Evolutionary conservation across 2,329 filamentous ascomycete genomes (phyloP), one percentile per base, ranked within the genome.

Genomic region (Colletotrichum navitas): DNA sequence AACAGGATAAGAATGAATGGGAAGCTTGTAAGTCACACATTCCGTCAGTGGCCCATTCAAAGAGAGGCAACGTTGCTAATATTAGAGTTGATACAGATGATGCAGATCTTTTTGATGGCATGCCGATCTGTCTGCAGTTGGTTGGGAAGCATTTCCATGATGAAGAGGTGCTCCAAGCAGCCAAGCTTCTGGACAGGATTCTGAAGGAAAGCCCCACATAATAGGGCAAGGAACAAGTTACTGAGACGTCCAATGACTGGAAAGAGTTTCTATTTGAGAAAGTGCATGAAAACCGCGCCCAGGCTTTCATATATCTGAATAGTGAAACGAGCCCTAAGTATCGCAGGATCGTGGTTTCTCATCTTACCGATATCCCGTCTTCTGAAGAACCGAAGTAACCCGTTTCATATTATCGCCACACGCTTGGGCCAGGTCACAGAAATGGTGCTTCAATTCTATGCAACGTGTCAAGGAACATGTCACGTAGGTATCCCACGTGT

Each of bases 131-230:
- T 29, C 32, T 72, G 32, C 69, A 72, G 34, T 18, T 72, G 12
- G 55, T 59, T 2, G 69, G 69, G 4, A 68, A 65, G 24, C 69
- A 58, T 26, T 70, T 69, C n/a, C 45, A 68, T n/a, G 69, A 72
- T 2, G 69, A 72, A 21, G 61, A 65, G 32, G 39, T 72, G 34
- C 21, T 71, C 76, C 66, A 59, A 11, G 66, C 36, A 36, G 39
- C 66, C 26, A 45, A 10, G 5, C 14, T 68, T n/a, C n/a, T 68
- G 29, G 66, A 65, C 24, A 54, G 8, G 26, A 45, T 62, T 3
- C 14, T 62, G 32, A 52, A 39, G 34, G 34, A 29, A 8, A 21
- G 11, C 5, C 4, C 21, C 6, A 32, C 0, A 12, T 34, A 7
- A 52, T 2, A 18, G 16, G 26, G 16, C 14, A 3, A 18, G 2